Evolutionary conservation across 306 rosid species (phyloP), one percentile per base, ranked within the genome.

Genomic region (Cicer judaicum): DNA sequence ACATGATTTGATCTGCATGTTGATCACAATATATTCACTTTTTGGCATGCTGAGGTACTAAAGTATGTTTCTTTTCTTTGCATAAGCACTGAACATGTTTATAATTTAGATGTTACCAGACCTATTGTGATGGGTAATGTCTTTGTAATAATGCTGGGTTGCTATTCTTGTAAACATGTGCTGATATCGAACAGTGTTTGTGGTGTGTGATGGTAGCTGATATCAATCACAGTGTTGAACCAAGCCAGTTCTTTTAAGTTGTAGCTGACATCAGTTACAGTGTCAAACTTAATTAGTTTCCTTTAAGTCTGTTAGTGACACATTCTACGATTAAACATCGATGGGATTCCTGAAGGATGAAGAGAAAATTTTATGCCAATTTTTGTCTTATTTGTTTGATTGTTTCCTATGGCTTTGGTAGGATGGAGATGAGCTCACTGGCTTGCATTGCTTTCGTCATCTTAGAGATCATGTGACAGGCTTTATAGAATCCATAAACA

Each of bases 381-480:
- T 42, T 74, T 56, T 12, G 40, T 72, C 73, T 67, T 65, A 34
- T 75, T 79, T 62, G 34, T 77, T 69, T 83, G 21, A 72, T 79
- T 62, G 34, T 77, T 69, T 83, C 43, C 70, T 76, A 74, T 57
- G 66, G 69, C 79, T 79, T 83, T 76, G 70, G 68, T 70, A 95
- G 99, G 96, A 92, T 54, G 99, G 98, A 68, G 99, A 92, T 77
- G 99, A 95, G 72, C 99, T 95, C 78, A 78, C 96, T 75, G 99
- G 99, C 85, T 84, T 95, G 56, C 99, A 95, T 75, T 95, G 99
- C 83, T 95, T 92, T 84, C 98, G 94, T 53, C 96, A 95, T 85
- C 97, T 95, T 48, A 85, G 97, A 78, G 98, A 95, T 84, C 95
- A 87, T 40, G 95, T 92, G 15, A 90, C 92, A 63, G 87, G 87